Evolutionary conservation across 2,329 filamentous ascomycete genomes (phyloP).

Genomic region (Piedraia hortae): DNA sequence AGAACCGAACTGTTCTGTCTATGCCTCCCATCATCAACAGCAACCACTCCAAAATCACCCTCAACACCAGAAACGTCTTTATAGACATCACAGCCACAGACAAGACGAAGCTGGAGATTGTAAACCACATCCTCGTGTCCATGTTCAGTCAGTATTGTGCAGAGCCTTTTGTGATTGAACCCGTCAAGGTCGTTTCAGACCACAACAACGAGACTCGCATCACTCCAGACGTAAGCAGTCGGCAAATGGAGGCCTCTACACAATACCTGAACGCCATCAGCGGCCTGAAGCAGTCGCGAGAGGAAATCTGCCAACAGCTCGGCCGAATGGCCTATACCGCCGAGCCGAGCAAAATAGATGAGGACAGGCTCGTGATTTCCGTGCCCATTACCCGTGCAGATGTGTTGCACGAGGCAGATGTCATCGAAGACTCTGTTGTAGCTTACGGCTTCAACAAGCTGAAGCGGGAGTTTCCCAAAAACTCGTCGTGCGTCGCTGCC

Average conservation of each 20-base stretch:
- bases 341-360: slow-evolving; percentile 39
- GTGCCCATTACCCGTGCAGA: slow-evolving; percentile 80
- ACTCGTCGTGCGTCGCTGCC: slow-evolving; percentile 48
- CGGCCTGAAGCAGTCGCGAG: slow-evolving; percentile 47
- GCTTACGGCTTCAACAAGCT: slow-evolving; percentile 95
- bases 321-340: slow-evolving; percentile 75
- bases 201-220: slow-evolving; percentile 67
- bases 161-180: slow-evolving; percentile 78
- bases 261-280: slow-evolving; percentile 87
- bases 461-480: slow-evolving; percentile 55
- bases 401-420: slow-evolving; percentile 83
- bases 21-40: slow-evolving; percentile 95
- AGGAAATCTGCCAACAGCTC: slow-evolving; percentile 52
- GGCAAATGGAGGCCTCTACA: slow-evolving; percentile 54
- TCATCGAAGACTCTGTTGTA: slow-evolving; percentile 96
- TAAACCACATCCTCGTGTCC: slow-evolving; percentile 79
- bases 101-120: slow-evolving; percentile 84
- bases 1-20: slow-evolving; percentile 65
- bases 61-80: slow-evolving; percentile 77
- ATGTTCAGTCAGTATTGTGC: slow-evolving; percentile 90
- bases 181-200: slow-evolving; percentile 69
- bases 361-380: slow-evolving; percentile 43
- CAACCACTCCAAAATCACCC: slow-evolving; percentile 82
- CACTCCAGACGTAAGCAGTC: slow-evolving; percentile 53
- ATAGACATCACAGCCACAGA: slow-evolving; percentile 95